phyloP scores from a whole-genome alignment of 345 rosid genomes.

The Euphorbia lathyris region DNA sequence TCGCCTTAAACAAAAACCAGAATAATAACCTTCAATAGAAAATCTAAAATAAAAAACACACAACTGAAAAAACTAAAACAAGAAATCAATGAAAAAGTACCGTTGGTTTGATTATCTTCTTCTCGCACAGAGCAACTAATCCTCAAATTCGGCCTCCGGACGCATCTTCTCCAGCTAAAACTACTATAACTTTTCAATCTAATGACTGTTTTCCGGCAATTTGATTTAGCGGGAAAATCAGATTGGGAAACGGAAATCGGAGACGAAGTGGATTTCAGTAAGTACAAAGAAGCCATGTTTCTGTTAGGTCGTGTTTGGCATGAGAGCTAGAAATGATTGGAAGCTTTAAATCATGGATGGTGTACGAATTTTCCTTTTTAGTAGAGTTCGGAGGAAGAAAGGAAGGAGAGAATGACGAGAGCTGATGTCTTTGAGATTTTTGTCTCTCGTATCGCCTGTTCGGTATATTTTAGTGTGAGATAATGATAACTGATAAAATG shows the following conservation, averaged over 20 bases:
- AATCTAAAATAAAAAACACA: not conserved
- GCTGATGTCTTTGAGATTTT: conserved; percentile 3
- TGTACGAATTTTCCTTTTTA: not conserved
- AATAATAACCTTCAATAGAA: not conserved
- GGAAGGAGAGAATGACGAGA: not conserved
- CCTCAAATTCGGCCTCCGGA: conserved; percentile 25
- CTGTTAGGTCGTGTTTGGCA: conserved; percentile 7
- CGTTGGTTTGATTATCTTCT: conserved; percentile 54
- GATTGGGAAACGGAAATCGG: conserved; percentile 50
- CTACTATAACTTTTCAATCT: conserved; percentile 24
- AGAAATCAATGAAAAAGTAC: conserved; percentile 31
- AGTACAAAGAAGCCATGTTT: conserved; percentile 47
- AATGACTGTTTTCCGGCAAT: conserved; percentile 30
- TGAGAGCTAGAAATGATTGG: conserved; percentile 22
- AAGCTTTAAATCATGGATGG: not conserved
- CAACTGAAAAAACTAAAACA: not conserved
- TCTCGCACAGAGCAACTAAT: conserved; percentile 50
- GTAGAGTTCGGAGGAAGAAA: not conserved
- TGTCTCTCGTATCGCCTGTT: conserved; percentile 1
- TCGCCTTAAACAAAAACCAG: conserved; percentile 46
- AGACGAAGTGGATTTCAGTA: conserved; percentile 41
- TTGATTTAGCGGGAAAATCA: conserved; percentile 35
- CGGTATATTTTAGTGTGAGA: conserved; percentile 26
- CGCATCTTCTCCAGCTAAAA: conserved; percentile 12
- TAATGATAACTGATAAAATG: conserved; percentile 18